A percentile compares a stretch with the other conserved stretches of the same genome.
These are phyloP conservation scores for Daldinia sp. DNA, from an alignment of 2,329 filamentous ascomycete species.

Conservation along the genomic window DNA sequence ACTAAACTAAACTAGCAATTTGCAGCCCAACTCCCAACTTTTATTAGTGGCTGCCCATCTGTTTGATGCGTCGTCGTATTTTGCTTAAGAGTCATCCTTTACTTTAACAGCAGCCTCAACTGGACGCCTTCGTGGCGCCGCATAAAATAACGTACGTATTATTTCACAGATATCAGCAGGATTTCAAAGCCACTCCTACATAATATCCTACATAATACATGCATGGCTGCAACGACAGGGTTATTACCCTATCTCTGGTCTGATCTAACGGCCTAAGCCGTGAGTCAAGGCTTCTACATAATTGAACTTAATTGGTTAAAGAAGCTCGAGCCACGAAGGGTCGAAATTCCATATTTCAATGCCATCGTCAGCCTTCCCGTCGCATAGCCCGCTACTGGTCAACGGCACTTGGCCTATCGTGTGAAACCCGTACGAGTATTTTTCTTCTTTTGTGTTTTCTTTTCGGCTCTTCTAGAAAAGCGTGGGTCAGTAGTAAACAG, in stretches of 20 bases:
- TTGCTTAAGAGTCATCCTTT: slow-evolving; percentile 23
- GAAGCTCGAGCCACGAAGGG: slow-evolving; percentile 5
- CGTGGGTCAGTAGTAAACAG: slow-evolving; percentile 21
- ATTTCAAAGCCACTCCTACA: slow-evolving; percentile 13
- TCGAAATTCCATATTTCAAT: slow-evolving; percentile 13
- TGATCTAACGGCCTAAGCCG: slow-evolving; percentile 20
- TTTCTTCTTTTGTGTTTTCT: slow-evolving; percentile 16
- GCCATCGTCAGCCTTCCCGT: slow-evolving; percentile 26
- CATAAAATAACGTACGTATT: slow-evolving; percentile 13
- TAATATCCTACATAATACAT: slow-evolving; percentile 9
- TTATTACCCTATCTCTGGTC: slow-evolving; percentile 3
- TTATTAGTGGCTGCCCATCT: slow-evolving; percentile 11
- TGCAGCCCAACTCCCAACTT: slow-evolving; percentile 1
- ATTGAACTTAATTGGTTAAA: slow-evolving; percentile 6
- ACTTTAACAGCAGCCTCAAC: slow-evolving; percentile 18
- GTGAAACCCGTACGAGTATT: slow-evolving; percentile 1
- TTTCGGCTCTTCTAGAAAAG: slow-evolving; percentile 13
- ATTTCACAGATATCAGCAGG: slow-evolving; percentile 11
- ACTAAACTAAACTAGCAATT: slow-evolving; percentile 14
- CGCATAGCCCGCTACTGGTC: slow-evolving; percentile 11
- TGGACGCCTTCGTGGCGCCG: slow-evolving; percentile 20
- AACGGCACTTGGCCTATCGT: slow-evolving; percentile 5
- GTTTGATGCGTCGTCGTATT: slow-evolving; percentile 23
- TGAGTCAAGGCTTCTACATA: slow-evolving; percentile 14
- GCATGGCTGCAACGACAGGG: slow-evolving; percentile 10